Evolutionary conservation across 768 basidiomycete species (phyloP).

Genomic region (Agrocybe praecox): DNA sequence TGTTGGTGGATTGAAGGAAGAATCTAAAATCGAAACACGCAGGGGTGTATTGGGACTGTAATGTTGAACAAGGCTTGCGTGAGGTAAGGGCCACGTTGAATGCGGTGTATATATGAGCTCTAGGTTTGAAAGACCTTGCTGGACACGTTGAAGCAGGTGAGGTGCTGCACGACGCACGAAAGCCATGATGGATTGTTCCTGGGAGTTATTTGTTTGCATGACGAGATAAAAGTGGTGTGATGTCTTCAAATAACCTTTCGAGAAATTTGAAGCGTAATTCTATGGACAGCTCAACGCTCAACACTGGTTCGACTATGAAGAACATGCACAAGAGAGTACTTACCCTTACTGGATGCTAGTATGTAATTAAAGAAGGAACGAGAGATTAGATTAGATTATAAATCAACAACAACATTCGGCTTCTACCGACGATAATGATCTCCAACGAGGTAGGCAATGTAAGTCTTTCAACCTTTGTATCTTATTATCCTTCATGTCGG

Average conservation of each 20-base stretch:
- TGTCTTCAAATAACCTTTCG: neutral
- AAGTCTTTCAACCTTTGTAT: neutral
- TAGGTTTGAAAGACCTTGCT: constrained; percentile 45
- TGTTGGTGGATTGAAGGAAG: constrained; percentile 94
- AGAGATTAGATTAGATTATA: constrained; percentile 24
- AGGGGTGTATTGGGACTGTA: constrained; percentile 27
- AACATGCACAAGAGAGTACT: too few relatives aligned
- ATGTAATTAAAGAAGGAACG: too few relatives aligned
- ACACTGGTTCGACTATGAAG: too few relatives aligned
- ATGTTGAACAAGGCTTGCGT: constrained; percentile 1
- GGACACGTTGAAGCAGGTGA: constrained; percentile 39
- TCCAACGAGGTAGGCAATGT: constrained; percentile 2
- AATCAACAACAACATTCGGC: constrained; percentile 13
- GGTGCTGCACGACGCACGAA: constrained; percentile 22
- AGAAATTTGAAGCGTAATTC: neutral
- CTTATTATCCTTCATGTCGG: constrained; percentile 21
- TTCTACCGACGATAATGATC: constrained; percentile 22
- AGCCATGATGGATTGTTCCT: constrained; percentile 14
- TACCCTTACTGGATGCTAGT: too few relatives aligned
- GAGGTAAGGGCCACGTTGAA: constrained; percentile 62
- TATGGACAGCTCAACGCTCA: neutral
- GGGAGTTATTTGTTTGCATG: neutral
- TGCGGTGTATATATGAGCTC: constrained; percentile 68
- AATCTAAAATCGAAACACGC: constrained; percentile 79
- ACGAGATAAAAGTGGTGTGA: neutral